Conservation (phyloP, 331 rosid species). For the Malus hybrid region DNA sequence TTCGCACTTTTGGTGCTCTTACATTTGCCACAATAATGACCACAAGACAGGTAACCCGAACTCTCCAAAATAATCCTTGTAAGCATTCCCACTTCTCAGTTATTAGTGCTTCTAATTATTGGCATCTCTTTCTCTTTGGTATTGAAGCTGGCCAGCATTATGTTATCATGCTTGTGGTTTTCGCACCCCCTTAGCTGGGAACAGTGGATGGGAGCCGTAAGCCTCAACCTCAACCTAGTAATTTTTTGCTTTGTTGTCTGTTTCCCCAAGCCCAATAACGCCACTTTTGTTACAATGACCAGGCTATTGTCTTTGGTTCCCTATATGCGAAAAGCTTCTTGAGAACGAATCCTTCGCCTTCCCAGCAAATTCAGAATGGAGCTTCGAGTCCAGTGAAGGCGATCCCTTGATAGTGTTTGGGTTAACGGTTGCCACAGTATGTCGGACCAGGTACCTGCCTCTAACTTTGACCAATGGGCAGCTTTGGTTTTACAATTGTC, state of each 20-base stretch:
- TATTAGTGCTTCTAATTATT: background rate
- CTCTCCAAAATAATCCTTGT: background rate
- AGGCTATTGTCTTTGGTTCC: constrained; percentile 79
- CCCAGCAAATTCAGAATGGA: constrained; percentile 31
- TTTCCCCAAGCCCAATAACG: background rate
- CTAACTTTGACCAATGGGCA: constrained; percentile 12
- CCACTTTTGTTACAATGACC: constrained; percentile 13
- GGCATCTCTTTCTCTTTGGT: constrained; percentile 10
- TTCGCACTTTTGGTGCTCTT: constrained; percentile 89
- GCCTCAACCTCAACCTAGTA: constrained; percentile 18
- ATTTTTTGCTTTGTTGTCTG: background rate
- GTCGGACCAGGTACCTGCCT: background rate
- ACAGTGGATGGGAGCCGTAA: constrained; percentile 88
- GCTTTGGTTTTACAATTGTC: constrained; percentile 28
- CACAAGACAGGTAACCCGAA: constrained; percentile 78
- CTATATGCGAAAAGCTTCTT: constrained; percentile 63
- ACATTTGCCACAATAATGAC: constrained; percentile 97
- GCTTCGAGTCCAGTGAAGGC: constrained; percentile 39
- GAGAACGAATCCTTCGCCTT: constrained; percentile 39
- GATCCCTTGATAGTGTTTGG: constrained; percentile 30
- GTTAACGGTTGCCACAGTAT: background rate
- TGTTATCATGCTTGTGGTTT: constrained; percentile 87
- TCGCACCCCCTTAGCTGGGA: constrained; percentile 85
- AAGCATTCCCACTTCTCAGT: background rate
- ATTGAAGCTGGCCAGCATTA: constrained; percentile 75